Percentiles rank a stretch among this genome's conserved stretches.
Conservation (phyloP, 257 asterid species). For the Solanum etuberosum region DNA sequence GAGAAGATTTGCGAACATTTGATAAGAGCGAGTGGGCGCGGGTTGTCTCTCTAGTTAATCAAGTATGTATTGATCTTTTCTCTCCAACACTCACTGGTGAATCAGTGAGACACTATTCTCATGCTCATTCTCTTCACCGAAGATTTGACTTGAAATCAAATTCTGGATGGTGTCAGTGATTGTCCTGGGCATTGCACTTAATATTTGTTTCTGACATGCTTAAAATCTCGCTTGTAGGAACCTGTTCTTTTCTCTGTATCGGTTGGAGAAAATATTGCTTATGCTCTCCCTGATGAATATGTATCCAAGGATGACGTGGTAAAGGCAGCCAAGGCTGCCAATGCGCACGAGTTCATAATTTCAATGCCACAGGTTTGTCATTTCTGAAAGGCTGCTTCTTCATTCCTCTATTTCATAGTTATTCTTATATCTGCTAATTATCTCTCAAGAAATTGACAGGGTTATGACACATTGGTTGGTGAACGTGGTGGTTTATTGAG, state of each 20-base stretch:
- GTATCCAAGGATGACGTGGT: conserved; percentile 85
- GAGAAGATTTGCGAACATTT: conserved; percentile 90
- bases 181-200: not conserved
- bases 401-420: not conserved
- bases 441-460: conserved; percentile 28
- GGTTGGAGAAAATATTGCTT: conserved; percentile 92
- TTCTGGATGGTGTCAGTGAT: not conserved
- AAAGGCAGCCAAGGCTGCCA: conserved; percentile 97
- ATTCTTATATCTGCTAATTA: conserved; percentile 2
- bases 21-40: conserved; percentile 97
- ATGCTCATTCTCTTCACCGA: not conserved
- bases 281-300: conserved; percentile 86
- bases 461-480: conserved; percentile 90
- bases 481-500: conserved; percentile 97
- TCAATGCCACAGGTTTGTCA: conserved; percentile 78
- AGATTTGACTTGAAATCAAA: not conserved
- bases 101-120: not conserved
- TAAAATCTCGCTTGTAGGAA: conserved; percentile 39
- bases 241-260: conserved; percentile 92
- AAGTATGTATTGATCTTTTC: conserved; percentile 35
- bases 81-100: not conserved
- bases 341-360: conserved; percentile 91
- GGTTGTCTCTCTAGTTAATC: conserved; percentile 83
- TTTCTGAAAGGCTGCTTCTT: not conserved
- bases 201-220: conserved; percentile 5